Evolutionary conservation across 176 grass and related monocot species (phyloP).

Genomic region (Zoysia japonica): DNA sequence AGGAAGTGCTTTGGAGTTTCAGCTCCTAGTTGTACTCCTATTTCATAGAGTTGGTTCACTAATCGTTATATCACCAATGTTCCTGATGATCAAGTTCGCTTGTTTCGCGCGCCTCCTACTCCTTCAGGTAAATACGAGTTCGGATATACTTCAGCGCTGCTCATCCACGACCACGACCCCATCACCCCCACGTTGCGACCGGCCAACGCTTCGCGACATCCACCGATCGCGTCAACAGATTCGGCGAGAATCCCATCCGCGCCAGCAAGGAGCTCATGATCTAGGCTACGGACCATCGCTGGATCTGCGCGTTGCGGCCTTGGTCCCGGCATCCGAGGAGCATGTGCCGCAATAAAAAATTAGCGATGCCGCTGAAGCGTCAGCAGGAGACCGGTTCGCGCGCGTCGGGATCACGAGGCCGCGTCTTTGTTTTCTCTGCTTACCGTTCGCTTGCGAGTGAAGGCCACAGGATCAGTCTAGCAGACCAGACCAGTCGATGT

Average conservation of each 20-base stretch:
- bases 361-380: neutral
- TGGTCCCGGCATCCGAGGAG: conserved; percentile 27
- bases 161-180: neutral
- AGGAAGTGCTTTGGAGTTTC: neutral
- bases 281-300: conserved; percentile 32
- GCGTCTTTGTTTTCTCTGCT: neutral
- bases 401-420: conserved; percentile 27
- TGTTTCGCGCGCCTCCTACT: neutral
- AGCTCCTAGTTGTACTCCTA: neutral
- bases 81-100: neutral
- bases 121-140: neutral
- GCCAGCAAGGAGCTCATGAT: neutral
- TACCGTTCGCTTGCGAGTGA: neutral
- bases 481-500: neutral
- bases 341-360: conserved; percentile 13
- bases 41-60: neutral
- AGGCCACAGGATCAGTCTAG: neutral
- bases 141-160: conserved; percentile 27
- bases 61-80: neutral
- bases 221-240: neutral
- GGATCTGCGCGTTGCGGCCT: conserved; percentile 20
- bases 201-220: conserved; percentile 3
- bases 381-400: neutral
- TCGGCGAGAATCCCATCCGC: conserved; percentile 28
- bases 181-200: neutral